Percentiles rank a stretch among this genome's conserved stretches.
phyloP scores from a whole-genome alignment of 75 land plant genomes.

The Larix kaempferi region DNA sequence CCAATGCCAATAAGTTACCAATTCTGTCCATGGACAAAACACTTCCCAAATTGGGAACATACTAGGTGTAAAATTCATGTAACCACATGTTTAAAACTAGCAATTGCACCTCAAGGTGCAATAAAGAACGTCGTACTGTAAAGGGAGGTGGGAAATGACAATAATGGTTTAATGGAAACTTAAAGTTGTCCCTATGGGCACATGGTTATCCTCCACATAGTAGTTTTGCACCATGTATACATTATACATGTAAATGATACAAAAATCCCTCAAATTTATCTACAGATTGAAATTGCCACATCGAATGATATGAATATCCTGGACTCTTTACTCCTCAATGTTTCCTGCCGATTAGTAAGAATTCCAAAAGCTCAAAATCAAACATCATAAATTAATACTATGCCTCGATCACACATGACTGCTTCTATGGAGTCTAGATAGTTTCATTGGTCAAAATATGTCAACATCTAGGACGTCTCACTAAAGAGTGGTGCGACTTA shows the following conservation, averaged over 20 bases:
- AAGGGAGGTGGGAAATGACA: too few relatives aligned
- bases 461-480: background rate
- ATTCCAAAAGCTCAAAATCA: background rate
- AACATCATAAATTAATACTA: background rate
- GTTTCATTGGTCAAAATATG: background rate
- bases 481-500: background rate
- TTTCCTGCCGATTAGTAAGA: background rate
- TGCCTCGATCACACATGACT: background rate
- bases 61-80: too few relatives aligned
- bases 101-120: too few relatives aligned
- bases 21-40: too few relatives aligned
- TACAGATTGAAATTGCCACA: constrained; percentile 1
- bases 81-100: too few relatives aligned
- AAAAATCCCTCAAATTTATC: constrained; percentile 3
- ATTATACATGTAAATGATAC: background rate
- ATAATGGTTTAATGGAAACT: too few relatives aligned
- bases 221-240: background rate
- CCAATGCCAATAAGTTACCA: too few relatives aligned
- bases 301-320: background rate
- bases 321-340: background rate
- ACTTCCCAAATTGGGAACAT: too few relatives aligned
- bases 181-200: too few relatives aligned
- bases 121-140: too few relatives aligned
- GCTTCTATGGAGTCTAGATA: background rate
- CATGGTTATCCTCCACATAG: too few relatives aligned